These are phyloP conservation scores for Waitea zeae DNA, from an alignment of 1,284 basidiomycete species.

Conservation along the genomic window DNA sequence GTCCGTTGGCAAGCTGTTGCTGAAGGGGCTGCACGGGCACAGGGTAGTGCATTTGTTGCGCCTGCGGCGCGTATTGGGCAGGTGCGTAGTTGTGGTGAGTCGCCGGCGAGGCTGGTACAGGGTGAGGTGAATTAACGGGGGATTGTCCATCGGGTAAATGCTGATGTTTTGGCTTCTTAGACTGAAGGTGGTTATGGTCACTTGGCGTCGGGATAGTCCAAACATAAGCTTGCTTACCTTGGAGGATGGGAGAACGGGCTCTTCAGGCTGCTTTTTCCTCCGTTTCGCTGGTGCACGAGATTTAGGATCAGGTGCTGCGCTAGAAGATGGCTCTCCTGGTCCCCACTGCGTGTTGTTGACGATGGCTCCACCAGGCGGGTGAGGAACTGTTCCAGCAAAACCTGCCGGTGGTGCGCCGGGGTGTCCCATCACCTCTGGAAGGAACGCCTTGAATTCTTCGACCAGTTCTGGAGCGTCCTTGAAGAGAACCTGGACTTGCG, in stretches of 20 bases:
- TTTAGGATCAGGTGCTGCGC: too few relatives aligned
- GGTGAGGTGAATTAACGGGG: not conserved
- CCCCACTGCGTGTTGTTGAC: constrained; percentile 14
- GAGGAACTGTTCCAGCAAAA: constrained; percentile 24
- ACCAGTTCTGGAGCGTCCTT: constrained; percentile 85
- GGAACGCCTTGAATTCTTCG: constrained; percentile 91
- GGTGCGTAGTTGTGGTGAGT: not conserved
- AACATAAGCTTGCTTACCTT: constrained; percentile 18
- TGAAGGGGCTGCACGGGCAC: not conserved
- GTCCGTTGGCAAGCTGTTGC: not conserved
- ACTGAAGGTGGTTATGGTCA: constrained; percentile 13
- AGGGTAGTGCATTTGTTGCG: not conserved
- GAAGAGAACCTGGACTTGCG: constrained; percentile 87
- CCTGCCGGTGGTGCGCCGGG: constrained; percentile 17
- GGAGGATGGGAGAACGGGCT: constrained; percentile 34
- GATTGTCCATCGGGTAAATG: not conserved
- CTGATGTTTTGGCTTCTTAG: constrained; percentile 33
- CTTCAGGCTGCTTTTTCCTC: constrained; percentile 41
- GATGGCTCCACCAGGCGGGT: constrained; percentile 18
- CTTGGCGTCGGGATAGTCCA: constrained; percentile 9
- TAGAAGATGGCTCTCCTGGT: constrained; percentile 16
- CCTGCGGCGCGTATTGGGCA: not conserved
- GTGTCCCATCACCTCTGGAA: constrained; percentile 52
- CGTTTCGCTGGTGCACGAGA: constrained; percentile 20
- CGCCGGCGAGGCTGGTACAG: not conserved